Evolutionary conservation across 139 green algal species (phyloP).

Genomic region (Deuterostichococcus epilithicus): DNA sequence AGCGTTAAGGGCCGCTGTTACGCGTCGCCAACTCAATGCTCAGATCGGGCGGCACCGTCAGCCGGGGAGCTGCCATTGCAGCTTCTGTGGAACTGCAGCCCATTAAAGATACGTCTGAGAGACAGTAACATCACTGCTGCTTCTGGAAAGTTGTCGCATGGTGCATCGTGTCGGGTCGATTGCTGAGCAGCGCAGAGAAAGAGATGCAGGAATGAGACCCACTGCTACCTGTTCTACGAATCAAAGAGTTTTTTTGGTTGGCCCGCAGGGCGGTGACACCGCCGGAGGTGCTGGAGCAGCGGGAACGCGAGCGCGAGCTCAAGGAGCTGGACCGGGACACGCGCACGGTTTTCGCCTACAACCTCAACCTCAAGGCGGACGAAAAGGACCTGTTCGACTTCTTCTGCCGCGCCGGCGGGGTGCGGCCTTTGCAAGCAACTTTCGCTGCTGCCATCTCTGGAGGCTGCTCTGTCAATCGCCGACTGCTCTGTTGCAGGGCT

Average conservation of each 20-base stretch:
- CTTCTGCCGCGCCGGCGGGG: slow-evolving; percentile 61
- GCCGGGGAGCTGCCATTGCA: no score
- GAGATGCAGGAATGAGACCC: neutral
- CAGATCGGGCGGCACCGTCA: no score
- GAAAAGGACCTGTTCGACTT: slow-evolving; percentile 89
- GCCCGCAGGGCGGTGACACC: slow-evolving; percentile 42
- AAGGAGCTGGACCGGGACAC: slow-evolving; percentile 76
- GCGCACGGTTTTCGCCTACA: slow-evolving; percentile 87
- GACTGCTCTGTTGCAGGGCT: no score
- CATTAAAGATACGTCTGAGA: no score
- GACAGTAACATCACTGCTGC: neutral
- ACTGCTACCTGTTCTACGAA: neutral
- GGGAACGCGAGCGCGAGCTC: slow-evolving; percentile 63
- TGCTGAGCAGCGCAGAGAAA: slow-evolving; percentile 7
- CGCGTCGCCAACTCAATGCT: no score
- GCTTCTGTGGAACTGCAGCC: no score
- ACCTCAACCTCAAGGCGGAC: slow-evolving; percentile 75
- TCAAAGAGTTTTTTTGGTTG: neutral
- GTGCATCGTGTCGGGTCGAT: slow-evolving; percentile 12
- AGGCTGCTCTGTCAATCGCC: no score
- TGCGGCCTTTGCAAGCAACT: neutral
- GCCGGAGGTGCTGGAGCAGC: slow-evolving; percentile 53
- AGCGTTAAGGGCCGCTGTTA: no score
- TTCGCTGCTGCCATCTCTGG: no score
- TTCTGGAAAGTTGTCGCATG: neutral